Conservation (phyloP, 2,329 filamentous ascomycete genomes). For the Colletotrichum navitas region DNA sequence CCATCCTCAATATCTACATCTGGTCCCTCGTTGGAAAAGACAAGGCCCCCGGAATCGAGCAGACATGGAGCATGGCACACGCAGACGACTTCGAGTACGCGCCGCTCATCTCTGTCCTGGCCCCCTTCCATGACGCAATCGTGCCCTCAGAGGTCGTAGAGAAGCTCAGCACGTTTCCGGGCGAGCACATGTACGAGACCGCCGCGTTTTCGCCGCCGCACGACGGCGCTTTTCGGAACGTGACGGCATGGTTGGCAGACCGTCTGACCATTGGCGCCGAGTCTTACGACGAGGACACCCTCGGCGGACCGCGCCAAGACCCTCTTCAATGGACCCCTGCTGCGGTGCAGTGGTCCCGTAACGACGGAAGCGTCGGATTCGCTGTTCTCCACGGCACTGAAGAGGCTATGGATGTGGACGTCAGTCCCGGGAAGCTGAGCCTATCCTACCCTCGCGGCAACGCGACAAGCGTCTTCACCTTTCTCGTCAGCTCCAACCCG, state of each 20-base stretch:
- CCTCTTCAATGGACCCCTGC: slow-evolving; percentile 68
- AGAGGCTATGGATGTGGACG: slow-evolving; percentile 55
- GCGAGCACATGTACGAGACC: slow-evolving; percentile 64
- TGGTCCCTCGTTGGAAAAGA: slow-evolving; percentile 68
- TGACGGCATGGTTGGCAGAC: slow-evolving; percentile 67
- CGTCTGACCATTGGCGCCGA: slow-evolving; percentile 72
- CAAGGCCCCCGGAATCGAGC: slow-evolving; percentile 50
- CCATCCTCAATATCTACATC: slow-evolving; percentile 68
- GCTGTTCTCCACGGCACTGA: slow-evolving; percentile 55
- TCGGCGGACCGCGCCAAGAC: slow-evolving; percentile 67
- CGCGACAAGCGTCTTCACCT: slow-evolving; percentile 60
- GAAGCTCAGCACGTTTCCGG: slow-evolving; percentile 60
- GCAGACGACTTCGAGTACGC: slow-evolving; percentile 69
- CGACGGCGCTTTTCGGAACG: slow-evolving; percentile 68
- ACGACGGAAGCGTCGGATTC: slow-evolving; percentile 53
- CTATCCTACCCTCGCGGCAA: slow-evolving; percentile 67
- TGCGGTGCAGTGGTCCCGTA: slow-evolving; percentile 67
- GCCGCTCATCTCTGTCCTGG: slow-evolving; percentile 67
- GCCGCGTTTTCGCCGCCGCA: slow-evolving; percentile 69
- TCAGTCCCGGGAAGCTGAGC: slow-evolving; percentile 57
- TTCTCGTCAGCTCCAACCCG: slow-evolving; percentile 60
- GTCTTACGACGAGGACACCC: slow-evolving; percentile 65
- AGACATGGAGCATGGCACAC: slow-evolving; percentile 62
- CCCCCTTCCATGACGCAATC: slow-evolving; percentile 61
- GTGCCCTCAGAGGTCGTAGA: slow-evolving; percentile 56